Conservation (phyloP, 371 early-diverging fungal species). For the Gilbertella persicaria region DNA sequence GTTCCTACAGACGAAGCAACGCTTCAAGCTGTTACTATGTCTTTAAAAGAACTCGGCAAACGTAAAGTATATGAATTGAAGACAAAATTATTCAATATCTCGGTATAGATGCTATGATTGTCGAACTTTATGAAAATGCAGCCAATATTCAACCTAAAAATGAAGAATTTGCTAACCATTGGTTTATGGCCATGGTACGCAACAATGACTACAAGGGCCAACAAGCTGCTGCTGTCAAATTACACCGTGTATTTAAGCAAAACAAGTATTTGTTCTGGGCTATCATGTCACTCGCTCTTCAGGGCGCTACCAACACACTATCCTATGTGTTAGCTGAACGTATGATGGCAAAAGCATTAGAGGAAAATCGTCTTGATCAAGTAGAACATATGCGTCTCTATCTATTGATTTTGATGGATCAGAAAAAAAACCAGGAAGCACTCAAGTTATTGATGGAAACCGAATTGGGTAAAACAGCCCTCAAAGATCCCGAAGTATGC, state of each 20-base stretch:
- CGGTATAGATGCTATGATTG: constrained; percentile 61
- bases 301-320: constrained; percentile 53
- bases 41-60: constrained; percentile 63
- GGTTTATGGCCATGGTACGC: constrained; percentile 87
- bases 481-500: constrained; percentile 68
- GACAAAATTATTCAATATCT: background rate
- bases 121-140: constrained; percentile 75
- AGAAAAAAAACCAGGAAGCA: constrained; percentile 64
- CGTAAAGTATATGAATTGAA: constrained; percentile 36
- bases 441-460: constrained; percentile 60
- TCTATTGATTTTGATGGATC: constrained; percentile 64
- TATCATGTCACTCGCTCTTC: constrained; percentile 74
- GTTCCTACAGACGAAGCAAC: constrained; percentile 75
- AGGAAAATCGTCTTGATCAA: constrained; percentile 61
- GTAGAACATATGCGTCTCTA: constrained; percentile 72
- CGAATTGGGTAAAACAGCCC: constrained; percentile 59
- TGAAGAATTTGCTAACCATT: constrained; percentile 75
- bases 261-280: constrained; percentile 89
- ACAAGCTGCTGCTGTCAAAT: constrained; percentile 80
- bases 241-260: constrained; percentile 79
- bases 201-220: constrained; percentile 71
- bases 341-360: constrained; percentile 80
- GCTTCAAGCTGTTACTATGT: constrained; percentile 73
- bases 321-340: constrained; percentile 79
- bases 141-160: constrained; percentile 63